Evolutionary conservation across 352 stramenopile genomes (phyloP).

Genomic region (Globisporangium nunn): DNA sequence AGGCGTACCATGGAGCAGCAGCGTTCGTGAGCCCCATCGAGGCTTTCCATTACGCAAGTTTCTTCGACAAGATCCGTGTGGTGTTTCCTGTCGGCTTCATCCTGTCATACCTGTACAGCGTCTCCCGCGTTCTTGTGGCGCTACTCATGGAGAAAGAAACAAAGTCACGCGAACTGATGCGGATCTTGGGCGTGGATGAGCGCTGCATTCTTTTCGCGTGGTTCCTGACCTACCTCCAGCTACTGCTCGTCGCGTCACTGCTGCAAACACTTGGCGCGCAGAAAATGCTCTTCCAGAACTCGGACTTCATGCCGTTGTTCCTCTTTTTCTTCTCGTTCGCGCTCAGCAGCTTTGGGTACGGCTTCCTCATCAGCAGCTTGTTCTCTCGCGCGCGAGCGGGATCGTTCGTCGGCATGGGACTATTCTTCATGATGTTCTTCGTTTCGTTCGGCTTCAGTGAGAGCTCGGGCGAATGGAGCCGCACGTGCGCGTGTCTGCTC

Average conservation of each 20-base stretch:
- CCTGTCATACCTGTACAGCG: slow-evolving; percentile 89
- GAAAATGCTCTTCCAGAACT: slow-evolving; percentile 40
- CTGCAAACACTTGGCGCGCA: slow-evolving; percentile 34
- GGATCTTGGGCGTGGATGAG: slow-evolving; percentile 87
- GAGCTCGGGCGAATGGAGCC: slow-evolving; percentile 19
- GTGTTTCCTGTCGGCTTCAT: slow-evolving; percentile 89
- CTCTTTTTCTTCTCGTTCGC: slow-evolving; percentile 73
- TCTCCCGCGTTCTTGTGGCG: slow-evolving; percentile 86
- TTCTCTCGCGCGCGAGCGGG: slow-evolving; percentile 50
- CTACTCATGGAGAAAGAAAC: slow-evolving; percentile 92
- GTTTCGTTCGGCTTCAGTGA: slow-evolving; percentile 70
- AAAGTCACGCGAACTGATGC: slow-evolving; percentile 85
- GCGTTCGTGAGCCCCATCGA: slow-evolving; percentile 46
- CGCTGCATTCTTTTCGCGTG: slow-evolving; percentile 40
- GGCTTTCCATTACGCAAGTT: slow-evolving; percentile 49
- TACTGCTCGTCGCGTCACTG: slow-evolving; percentile 39
- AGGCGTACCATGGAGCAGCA: slow-evolving; percentile 40
- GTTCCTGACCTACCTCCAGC: slow-evolving; percentile 74
- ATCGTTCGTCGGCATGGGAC: slow-evolving; percentile 61
- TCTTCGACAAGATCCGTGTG: slow-evolving; percentile 70
- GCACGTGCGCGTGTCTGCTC: slow-evolving; percentile 36
- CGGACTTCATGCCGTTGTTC: slow-evolving; percentile 33
- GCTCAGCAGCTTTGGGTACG: slow-evolving; percentile 70
- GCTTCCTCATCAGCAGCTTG: slow-evolving; percentile 62
- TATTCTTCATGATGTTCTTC: slow-evolving; percentile 81